A percentile compares a stretch with the other conserved stretches of the same genome.
Evolutionary conservation across 805 yeast genomes (phyloP).

Genomic region (Hermanozyma aechmeae): DNA sequence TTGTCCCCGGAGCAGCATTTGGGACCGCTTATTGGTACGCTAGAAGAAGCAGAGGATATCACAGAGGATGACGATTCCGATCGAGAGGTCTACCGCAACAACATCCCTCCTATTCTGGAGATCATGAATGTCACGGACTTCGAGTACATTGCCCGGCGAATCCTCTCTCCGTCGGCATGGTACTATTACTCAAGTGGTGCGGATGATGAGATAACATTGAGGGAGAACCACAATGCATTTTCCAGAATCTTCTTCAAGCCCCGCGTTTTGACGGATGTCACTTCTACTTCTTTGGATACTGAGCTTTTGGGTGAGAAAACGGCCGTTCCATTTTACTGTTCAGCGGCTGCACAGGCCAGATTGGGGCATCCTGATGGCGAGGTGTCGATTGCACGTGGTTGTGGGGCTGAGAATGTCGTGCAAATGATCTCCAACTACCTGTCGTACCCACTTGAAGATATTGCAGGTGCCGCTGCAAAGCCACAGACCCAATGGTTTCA

Average conservation of each 20-base stretch:
- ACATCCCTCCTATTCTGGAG: constrained; percentile 13
- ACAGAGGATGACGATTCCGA: constrained; percentile 5
- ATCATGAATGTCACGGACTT: constrained; percentile 78
- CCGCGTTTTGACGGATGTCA: constrained; percentile 69
- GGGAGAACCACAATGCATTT: constrained; percentile 88
- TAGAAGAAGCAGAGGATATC: constrained; percentile 6
- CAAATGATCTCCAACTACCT: constrained; percentile 95
- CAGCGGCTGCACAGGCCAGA: constrained; percentile 89
- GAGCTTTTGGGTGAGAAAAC: constrained; percentile 65
- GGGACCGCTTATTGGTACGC: constrained; percentile 15
- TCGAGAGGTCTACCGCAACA: constrained; percentile 16
- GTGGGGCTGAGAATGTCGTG: constrained; percentile 55
- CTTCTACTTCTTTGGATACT: constrained; percentile 60
- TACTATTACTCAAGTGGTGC: constrained; percentile 88
- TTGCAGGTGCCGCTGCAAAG: constrained; percentile 56
- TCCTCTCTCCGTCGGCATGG: constrained; percentile 75
- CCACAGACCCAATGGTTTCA: constrained; percentile 84
- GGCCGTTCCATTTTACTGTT: constrained; percentile 73
- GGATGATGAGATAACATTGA: constrained; percentile 82
- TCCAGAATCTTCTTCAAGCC: constrained; percentile 88
- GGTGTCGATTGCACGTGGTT: constrained; percentile 74
- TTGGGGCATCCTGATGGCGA: constrained; percentile 94
- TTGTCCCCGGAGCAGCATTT: constrained; percentile 11
- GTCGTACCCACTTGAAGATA: constrained; percentile 81
- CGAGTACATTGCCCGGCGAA: constrained; percentile 75